Base-by-base conservation (phyloP, 495 filamentous ascomycete genomes). In the Aspergillus heteromorphus region DNA sequence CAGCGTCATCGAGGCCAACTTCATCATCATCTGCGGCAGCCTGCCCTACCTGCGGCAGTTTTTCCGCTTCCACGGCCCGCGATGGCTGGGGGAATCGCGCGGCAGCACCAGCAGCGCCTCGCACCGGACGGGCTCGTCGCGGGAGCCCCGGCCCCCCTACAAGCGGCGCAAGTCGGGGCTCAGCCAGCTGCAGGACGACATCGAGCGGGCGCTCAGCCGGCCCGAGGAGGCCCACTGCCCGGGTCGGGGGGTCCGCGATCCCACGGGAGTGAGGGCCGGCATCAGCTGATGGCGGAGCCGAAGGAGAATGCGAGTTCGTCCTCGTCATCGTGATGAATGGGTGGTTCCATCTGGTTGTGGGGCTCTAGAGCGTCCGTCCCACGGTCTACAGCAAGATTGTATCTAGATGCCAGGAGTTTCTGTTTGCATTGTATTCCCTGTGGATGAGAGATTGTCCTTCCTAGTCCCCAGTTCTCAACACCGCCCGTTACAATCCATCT, bases 1-100 rank as follows among this genome's bases (percentile, higher is more conserved):
- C 34, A 65, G 62, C 6, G 49, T 65, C n/a, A 58, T 67, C 40
- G 65, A 67, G 53, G 53, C 56, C n/a, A 67, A 67, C 31, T 58
- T 61, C 20, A 65, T 67, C 13, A 52, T 67, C n/a, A 56, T 67
- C 18, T 67, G 65, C 38, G 54, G 57, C 14, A 61, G 57, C 17
- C 58, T 67, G 2, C 62, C 62, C 2, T 62, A 55, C 23, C 27
- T 67, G 11, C 62, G 62, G 6, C 62, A 63, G 21, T 65, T 67
- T 7, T 14, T 65, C 23, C 56, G 65, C 11, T 53, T 45, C 42
- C 55, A 65, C 47, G 52, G 52, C 17, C 62, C 65, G 9, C 41
- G 48, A 6, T 61, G 51, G 51, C 43, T 67, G 17, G 65, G 62
- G 27, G 55, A 61, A 29, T 27, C 23, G 13, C 6, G 11, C 4